Base-by-base conservation (phyloP, 306 rosid genomes). In the Rosa lucieae region DNA sequence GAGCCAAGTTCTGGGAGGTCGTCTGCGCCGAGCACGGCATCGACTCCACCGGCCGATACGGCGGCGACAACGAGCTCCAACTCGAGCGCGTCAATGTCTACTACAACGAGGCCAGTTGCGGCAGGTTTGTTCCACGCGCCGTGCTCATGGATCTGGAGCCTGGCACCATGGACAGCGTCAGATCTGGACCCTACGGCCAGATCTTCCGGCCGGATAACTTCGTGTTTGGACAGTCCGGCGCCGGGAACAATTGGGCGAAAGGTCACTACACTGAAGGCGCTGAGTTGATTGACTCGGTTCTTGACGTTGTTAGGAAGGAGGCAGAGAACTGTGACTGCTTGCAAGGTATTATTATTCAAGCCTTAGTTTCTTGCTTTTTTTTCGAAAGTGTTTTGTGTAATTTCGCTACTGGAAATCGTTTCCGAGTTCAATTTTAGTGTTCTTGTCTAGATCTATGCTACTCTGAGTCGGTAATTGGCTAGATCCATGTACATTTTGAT, bases 1-100 rank as follows among this genome's bases (percentile, higher is more conserved):
- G 93, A 18, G 93, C 93, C 6, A 89, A 89, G 87, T 87, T 89
- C 84, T 87, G 93, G 93, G 93, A 89, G 62, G 93, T 89, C 23
- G 93, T 89, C 6, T 89, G 93, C 80, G 84, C 89, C 11, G 91
- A 89, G 83, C 91, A 89, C 56, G 90, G 93, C 48, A 89, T 89
- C 40, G 93, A 89, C 48, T 70, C 91, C 20, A 89, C 93, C 1
- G 91, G 93, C 0, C 79, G 90, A 26, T 89, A 89, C 86, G 75
- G 77, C 0, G 93, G 91, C 0, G 78, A 89, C 81, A 84, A 89
- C 78, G 93, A 87, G 52, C 81, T 89, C 77, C 90, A 89, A 51
- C 90, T 89, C 39, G 93, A 89, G 84, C 89, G 91, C 51, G 93
- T 87, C 67, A 89, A 87, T 52, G 91, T 89, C 39, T 89, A 89